These are phyloP conservation scores for Cenchrus fungigraminus DNA, from an alignment of 176 grass and related monocot genomes.

Conservation along the genomic window DNA sequence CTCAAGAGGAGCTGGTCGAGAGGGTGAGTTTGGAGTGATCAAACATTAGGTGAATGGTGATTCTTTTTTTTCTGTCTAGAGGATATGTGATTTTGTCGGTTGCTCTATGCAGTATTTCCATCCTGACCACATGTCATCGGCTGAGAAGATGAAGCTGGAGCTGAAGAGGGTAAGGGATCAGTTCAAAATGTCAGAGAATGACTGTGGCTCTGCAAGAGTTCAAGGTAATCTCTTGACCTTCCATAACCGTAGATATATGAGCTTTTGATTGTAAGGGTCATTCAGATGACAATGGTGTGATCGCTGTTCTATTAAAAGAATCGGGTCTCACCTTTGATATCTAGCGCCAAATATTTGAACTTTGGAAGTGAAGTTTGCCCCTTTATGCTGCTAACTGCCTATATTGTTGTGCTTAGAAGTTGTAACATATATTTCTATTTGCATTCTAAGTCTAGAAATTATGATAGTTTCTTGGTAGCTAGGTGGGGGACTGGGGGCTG, in stretches of 20 bases:
- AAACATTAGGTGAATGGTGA: not conserved
- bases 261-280: not conserved
- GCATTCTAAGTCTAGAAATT: not conserved
- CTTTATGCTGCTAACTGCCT: not conserved
- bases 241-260: not conserved
- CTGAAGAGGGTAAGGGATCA: not conserved
- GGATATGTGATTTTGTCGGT: not conserved
- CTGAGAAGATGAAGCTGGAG: conserved; percentile 10
- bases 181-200: not conserved
- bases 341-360: not conserved
- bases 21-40: not conserved
- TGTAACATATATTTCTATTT: not conserved
- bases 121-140: not conserved
- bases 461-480: not conserved
- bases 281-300: not conserved
- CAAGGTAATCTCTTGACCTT: not conserved
- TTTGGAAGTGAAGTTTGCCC: not conserved
- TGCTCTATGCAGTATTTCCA: conserved; percentile 8
- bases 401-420: not conserved
- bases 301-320: not conserved
- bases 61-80: not conserved
- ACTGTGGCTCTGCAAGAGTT: not conserved
- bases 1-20: conserved; percentile 1
- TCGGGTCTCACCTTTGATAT: not conserved
- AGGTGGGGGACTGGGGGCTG: not conserved